These are phyloP conservation scores for Ceratocystis eucalypticola DNA, from an alignment of 2,329 filamentous ascomycete species.

Conservation along the genomic window DNA sequence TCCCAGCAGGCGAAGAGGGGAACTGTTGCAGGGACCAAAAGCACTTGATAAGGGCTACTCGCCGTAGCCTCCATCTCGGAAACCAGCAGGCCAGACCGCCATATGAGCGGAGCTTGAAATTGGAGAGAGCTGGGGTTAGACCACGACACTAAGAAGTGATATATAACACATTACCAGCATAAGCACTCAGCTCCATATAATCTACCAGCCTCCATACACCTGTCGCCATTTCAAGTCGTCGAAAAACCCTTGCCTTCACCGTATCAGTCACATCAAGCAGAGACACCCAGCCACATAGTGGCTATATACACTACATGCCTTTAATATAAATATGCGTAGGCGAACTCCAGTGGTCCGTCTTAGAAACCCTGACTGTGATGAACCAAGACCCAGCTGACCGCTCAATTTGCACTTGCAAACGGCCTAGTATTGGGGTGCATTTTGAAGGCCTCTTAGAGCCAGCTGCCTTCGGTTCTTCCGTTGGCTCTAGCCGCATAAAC, in stretches of 20 bases:
- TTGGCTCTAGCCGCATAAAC: not conserved
- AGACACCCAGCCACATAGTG: not conserved
- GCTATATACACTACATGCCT: not conserved
- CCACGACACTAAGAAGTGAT: not conserved
- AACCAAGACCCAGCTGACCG: not conserved
- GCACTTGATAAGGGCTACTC: not conserved
- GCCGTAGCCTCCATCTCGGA: not conserved
- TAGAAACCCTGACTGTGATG: not conserved
- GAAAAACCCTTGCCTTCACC: not conserved
- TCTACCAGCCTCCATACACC: not conserved
- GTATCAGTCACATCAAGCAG: not conserved
- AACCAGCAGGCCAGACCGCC: not conserved
- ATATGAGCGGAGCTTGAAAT: not conserved
- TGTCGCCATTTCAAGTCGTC: not conserved
- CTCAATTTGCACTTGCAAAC: not conserved
- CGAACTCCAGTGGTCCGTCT: not conserved
- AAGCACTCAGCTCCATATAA: not conserved
- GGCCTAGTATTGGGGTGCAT: not conserved
- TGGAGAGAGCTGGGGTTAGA: not conserved
- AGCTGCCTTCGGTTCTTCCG: not conserved
- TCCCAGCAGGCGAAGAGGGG: no score
- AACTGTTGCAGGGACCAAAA: not conserved
- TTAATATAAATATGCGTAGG: slow-evolving; percentile 1
- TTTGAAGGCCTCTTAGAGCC: not conserved
- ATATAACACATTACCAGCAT: not conserved